Base-by-base conservation (phyloP, 2,329 filamentous ascomycete genomes). In the Pleurostoma richardsiae region DNA sequence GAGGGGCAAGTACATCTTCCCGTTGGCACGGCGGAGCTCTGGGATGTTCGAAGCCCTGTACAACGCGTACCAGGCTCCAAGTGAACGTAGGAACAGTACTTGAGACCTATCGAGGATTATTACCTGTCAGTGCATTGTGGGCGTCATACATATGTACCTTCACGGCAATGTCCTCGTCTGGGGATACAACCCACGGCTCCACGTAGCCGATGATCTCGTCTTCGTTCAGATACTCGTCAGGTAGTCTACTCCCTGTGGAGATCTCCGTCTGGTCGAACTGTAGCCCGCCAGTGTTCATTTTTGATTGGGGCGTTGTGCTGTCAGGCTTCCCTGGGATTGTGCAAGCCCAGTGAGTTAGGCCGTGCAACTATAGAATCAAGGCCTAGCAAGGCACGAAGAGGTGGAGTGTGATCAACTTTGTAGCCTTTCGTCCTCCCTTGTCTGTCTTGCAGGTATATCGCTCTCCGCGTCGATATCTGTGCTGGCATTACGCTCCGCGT, bases 161-260 rank as follows among this genome's bases (percentile, higher is more conserved):
- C 44, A 57, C 48, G 30, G 49, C 52, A 38, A 56, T 49, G 5
- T 28, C n/a, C 28, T 56, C 49, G n/a, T 53, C 54, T 4, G 54
- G 53, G n/a, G 53, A 54, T 28, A 50, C 53, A 41, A 56, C 50
- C 48, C 52, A 52, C 28, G 54, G 54, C 30, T 56, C 42, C n/a
- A 43, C 54, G 43, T 56, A 56, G 19, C 54, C 54, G 10, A 56
- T 52, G 28, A 56, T 56, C 31, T 54, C 33, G 8, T 36, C 33
- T 36, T 36, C 33, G n/a, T 36, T 8, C n/a, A 36, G 33, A 8
- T 36, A 8, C 8, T 36, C 33, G 33, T 8, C 8, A 36, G 8
- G 8, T 8, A 36, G 33, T n/a, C n/a, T 8, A 36, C 33, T 36
- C 33, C 33, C 33, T 8, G 33, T n/a, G 33, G 33, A 36, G n/a